Base-by-base conservation (phyloP, 2,329 filamentous ascomycete genomes). In the Fusarium dimerum region DNA sequence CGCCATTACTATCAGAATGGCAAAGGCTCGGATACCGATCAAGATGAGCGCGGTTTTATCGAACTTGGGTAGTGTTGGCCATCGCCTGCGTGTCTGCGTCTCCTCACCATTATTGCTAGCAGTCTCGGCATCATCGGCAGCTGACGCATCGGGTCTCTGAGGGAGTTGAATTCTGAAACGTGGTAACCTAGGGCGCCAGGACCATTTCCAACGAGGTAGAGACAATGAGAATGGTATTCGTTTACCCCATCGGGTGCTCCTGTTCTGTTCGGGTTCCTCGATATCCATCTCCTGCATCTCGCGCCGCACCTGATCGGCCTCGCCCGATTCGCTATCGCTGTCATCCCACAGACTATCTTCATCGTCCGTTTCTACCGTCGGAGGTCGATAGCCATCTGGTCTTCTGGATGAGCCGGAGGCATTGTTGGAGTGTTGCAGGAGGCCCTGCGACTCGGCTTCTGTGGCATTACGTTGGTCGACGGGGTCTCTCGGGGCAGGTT, bases 221-320 rank as follows among this genome's bases (percentile, higher is more conserved):
- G 79, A 78, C 29, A 83, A 63, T 7, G 75, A 75, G 54, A 81
- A 78, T 18, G 76, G 76, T 64, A 84, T 81, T 42, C 79, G 71
- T 68, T 85, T 85, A 46, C 78, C 76, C 77, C 80, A 84, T 48
- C 75, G 67, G 3, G 75, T 77, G 20, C 76, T 69, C 30, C 73
- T 70, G 48, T 73, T 63, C 52, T 71, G 67, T 45, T 74, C 70
- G 29, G 85, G 84, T 61, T 95, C 91, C 64, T 91, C 83, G 40
- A 95, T 84, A 62, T 95, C 91, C 81, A 96, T 86, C 80, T 97
- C 89, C 67, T 95, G 85, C 76, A 97, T 87, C 73, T 94, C 90
- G 60, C 88, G 82, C 57, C 90, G 85, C 63, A 94, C 80, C 57
- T 86, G 84, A 32, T 83, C 84, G 38, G 84, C 84, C 59, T 89